phyloP scores from a whole-genome alignment of 495 filamentous ascomycete genomes.

The Penicillium longicatenatum region DNA sequence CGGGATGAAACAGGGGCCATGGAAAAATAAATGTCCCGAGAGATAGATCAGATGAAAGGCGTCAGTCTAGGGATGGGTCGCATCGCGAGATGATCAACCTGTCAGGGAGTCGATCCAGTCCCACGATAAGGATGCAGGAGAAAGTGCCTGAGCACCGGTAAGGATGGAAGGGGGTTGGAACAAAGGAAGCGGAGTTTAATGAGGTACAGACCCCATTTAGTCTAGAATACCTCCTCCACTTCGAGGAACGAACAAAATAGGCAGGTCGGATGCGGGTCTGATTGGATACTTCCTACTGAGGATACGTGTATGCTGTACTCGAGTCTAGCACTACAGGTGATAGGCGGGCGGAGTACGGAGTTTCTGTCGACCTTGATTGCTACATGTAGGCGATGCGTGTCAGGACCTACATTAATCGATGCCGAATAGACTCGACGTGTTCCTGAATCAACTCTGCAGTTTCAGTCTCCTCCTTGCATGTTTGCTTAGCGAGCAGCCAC shows the following conservation, averaged over 20 bases:
- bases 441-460: background rate
- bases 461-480: conserved; percentile 2
- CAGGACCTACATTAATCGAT: background rate
- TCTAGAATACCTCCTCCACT: background rate
- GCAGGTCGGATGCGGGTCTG: background rate
- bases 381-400: too few relatives aligned
- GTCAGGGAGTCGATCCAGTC: background rate
- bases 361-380: background rate
- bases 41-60: background rate
- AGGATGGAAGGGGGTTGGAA: background rate
- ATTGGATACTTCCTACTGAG: background rate
- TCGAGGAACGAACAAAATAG: background rate
- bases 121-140: conserved; percentile 2
- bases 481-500: conserved; percentile 1
- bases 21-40: background rate
- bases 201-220: background rate
- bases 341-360: background rate
- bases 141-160: conserved; percentile 2
- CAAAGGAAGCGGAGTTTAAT: background rate
- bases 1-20: background rate
- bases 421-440: background rate
- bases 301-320: background rate
- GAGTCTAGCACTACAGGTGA: too few relatives aligned
- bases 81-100: conserved; percentile 3
- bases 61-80: conserved; percentile 4